Evolutionary conservation across 2,329 filamentous ascomycete species (phyloP), one percentile per base, ranked within the genome.

Genomic region (Pestalotiopsis fici): DNA sequence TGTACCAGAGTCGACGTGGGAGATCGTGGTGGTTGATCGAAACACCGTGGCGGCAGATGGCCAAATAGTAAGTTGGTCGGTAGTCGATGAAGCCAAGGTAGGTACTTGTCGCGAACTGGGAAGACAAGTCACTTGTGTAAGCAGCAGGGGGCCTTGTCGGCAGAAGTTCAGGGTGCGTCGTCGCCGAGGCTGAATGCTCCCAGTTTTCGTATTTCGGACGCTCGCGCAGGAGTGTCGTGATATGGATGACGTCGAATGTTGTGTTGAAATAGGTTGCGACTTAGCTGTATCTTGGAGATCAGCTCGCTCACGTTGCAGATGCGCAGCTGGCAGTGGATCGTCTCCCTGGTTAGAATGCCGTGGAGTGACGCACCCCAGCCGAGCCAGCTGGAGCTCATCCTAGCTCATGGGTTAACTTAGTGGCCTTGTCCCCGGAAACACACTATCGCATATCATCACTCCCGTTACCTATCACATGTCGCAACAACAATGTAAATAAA

Each of bases 1-100:
- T 59, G 61, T 31, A 72, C 69, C 65, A 68, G 67, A 69, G 68
- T n/a, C 28, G 21, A 50, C 50, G 47, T 54, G 13, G 35, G 31
- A 65, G 43, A 62, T 47, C 27, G 61, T 18, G 61, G 50, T 47
- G 21, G 65, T 56, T 60, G 66, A 65, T 55, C 28, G 56, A 18
- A 21, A 13, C 37, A 21, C 21, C 31, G 31, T 35, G 28, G 28
- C 60, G 64, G 31, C 54, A 54, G 37, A 61, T 65, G 25, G 63
- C 37, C 28, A n/a, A 23, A 57, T 35, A 15, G 4, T 21, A 31
- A 12, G 39, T 39, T 18, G 23, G 12, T 43, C 55, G 27, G 27
- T 31, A 27, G 23, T 23, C 35, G 35, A 28, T 18, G 47, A 25
- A 64, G 61, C 61, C 50, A n/a, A 35, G 31, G 31, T 31, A 63